A percentile compares a stretch with the other conserved stretches of the same genome.
These are phyloP conservation scores for Fusarium graminum DNA, from an alignment of 2,329 filamentous ascomycete genomes.

Conservation along the genomic window DNA sequence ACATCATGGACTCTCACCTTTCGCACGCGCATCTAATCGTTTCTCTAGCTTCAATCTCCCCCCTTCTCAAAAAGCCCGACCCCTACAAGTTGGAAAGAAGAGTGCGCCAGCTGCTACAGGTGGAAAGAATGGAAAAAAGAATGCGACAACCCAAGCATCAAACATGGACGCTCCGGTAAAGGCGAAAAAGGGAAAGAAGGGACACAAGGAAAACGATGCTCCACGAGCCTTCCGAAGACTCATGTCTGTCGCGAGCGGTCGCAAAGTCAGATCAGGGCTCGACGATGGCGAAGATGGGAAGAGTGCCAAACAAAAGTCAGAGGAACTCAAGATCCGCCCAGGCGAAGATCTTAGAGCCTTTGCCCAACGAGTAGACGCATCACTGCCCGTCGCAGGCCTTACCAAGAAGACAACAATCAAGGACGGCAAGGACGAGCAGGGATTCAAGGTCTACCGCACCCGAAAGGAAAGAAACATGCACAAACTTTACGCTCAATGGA, in stretches of 20 bases:
- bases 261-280: conserved; percentile 72
- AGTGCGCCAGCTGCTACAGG: conserved; percentile 48
- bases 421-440: conserved; percentile 72
- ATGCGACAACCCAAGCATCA: conserved; percentile 4
- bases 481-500: conserved; percentile 83
- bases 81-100: conserved; percentile 61
- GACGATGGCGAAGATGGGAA: conserved; percentile 72
- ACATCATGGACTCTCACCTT: not conserved
- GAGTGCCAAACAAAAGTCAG: conserved; percentile 41
- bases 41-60: conserved; percentile 63
- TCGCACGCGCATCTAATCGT: conserved; percentile 31
- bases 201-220: conserved; percentile 77
- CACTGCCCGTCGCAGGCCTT: conserved; percentile 81
- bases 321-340: conserved; percentile 77
- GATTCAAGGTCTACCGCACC: conserved; percentile 77
- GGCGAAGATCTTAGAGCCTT: conserved; percentile 89
- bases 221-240: conserved; percentile 88
- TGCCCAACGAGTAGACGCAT: conserved; percentile 83
- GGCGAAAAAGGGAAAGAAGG: conserved; percentile 59
- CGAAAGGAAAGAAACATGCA: conserved; percentile 88
- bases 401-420: conserved; percentile 69
- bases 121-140: conserved; percentile 15
- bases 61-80: conserved; percentile 62
- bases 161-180: conserved; percentile 48
- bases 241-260: conserved; percentile 79